Percentiles rank a stretch among this genome's conserved stretches.
Evolutionary conservation across 73 alveolate species (phyloP).

Genomic region (Effrenium voratum): DNA sequence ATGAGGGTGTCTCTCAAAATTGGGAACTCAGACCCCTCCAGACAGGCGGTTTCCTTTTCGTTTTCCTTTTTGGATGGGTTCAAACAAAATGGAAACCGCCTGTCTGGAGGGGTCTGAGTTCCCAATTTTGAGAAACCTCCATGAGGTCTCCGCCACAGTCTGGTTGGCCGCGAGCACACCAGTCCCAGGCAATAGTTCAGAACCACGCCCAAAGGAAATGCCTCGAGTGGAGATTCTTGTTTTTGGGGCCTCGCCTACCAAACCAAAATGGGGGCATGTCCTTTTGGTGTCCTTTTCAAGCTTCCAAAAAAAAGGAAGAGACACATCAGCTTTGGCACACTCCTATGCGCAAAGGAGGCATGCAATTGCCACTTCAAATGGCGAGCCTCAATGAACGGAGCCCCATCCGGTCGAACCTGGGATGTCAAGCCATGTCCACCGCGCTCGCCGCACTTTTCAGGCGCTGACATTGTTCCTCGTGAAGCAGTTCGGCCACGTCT

Average conservation of each 20-base stretch:
- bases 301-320: not conserved
- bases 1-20: not conserved
- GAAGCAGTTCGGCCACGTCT: conserved; percentile 87
- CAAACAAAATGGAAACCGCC: no score
- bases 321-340: no score
- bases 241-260: not conserved
- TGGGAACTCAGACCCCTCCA: not conserved
- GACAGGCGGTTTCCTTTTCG: no score
- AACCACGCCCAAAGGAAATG: conserved; percentile 70
- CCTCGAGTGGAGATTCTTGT: not conserved
- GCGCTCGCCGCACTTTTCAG: not conserved
- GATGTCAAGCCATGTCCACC: not conserved
- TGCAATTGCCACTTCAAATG: no score
- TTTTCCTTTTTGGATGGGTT: no score
- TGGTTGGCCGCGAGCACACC: conserved; percentile 69
- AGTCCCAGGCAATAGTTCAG: conserved; percentile 63
- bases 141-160: conserved; percentile 44
- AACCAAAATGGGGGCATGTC: no score
- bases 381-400: conserved; percentile 71
- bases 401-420: conserved; percentile 74
- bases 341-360: no score
- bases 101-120: no score
- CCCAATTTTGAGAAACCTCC: not conserved
- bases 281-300: not conserved
- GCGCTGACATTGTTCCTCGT: conserved; percentile 40